Evolutionary conservation across 2,329 filamentous ascomycete genomes (phyloP).

Genomic region (Aspergillus thermomutatus): DNA sequence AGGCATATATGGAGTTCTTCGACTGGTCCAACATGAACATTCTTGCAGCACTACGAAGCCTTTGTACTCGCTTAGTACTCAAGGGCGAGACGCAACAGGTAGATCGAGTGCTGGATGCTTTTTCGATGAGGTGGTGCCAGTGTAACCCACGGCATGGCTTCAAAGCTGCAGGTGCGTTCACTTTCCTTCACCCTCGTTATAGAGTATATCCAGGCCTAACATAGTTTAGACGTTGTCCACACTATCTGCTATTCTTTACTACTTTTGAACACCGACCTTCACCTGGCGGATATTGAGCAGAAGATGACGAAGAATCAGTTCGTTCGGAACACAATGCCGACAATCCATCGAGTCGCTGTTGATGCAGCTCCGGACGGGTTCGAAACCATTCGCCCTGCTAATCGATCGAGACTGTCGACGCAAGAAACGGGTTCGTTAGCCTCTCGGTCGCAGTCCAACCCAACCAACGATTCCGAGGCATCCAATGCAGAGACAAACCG

Average conservation of each 20-base stretch:
- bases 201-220: slow-evolving; percentile 28
- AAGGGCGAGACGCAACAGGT: slow-evolving; percentile 95
- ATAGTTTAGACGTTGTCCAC: slow-evolving; percentile 75
- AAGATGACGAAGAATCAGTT: slow-evolving; percentile 97
- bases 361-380: slow-evolving; percentile 70
- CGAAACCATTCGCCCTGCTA: slow-evolving; percentile 49
- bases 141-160: slow-evolving; percentile 94
- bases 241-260: slow-evolving; percentile 96
- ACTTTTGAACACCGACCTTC: slow-evolving; percentile 91
- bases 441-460: slow-evolving; percentile 4
- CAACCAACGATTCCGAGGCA: slow-evolving; percentile 16
- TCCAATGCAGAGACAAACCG: slow-evolving; percentile 17
- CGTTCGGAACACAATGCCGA: slow-evolving; percentile 92
- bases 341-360: slow-evolving; percentile 71
- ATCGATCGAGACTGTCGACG: slow-evolving; percentile 28
- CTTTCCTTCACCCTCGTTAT: not conserved
- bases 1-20: slow-evolving; percentile 89
- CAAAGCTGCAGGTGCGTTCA: slow-evolving; percentile 70
- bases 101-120: slow-evolving; percentile 85
- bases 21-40: slow-evolving; percentile 82
- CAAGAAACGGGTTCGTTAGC: slow-evolving; percentile 37
- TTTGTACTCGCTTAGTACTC: slow-evolving; percentile 78
- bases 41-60: slow-evolving; percentile 69
- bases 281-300: slow-evolving; percentile 88
- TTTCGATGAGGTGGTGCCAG: slow-evolving; percentile 85